phyloP scores from a whole-genome alignment of 2,329 filamentous ascomycete genomes.

The Cladosporium oxysporum region DNA sequence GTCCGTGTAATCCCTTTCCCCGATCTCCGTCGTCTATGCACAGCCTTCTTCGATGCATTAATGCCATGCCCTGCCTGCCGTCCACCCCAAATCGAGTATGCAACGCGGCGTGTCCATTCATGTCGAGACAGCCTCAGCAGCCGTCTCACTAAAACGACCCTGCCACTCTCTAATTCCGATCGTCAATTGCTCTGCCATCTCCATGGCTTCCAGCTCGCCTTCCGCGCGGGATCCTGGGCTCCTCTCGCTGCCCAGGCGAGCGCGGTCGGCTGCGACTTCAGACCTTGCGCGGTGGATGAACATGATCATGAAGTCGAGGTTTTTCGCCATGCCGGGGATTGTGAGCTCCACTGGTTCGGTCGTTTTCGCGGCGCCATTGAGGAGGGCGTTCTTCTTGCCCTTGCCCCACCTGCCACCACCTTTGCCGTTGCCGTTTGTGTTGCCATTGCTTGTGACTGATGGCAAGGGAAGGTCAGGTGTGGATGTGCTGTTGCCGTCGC shows the following conservation, averaged over 20 bases:
- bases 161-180: conserved; percentile 19
- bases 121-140: not conserved
- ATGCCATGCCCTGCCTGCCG: not conserved
- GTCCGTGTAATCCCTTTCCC: not conserved
- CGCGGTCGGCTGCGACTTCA: conserved; percentile 70
- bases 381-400: conserved; percentile 24
- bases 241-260: conserved; percentile 38
- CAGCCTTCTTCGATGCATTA: not conserved
- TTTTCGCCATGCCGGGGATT: conserved; percentile 57
- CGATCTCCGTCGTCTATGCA: not conserved
- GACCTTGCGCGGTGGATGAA: conserved; percentile 89
- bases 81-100: not conserved
- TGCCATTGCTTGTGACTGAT: not conserved
- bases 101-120: not conserved
- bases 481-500: conserved; percentile 19
- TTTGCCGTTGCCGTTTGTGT: conserved; percentile 14
- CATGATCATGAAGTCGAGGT: conserved; percentile 74
- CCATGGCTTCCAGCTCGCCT: conserved; percentile 14
- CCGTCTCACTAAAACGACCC: conserved; percentile 6
- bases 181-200: conserved; percentile 12
- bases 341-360: conserved; percentile 72
- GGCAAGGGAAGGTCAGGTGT: conserved; percentile 5
- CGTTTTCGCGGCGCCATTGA: conserved; percentile 48
- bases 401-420: conserved; percentile 24
- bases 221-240: conserved; percentile 7